Evolutionary conservation across 805 yeast species (phyloP), one percentile per base, ranked within the genome.

Genomic region (Saccharomycopsis sp.): DNA sequence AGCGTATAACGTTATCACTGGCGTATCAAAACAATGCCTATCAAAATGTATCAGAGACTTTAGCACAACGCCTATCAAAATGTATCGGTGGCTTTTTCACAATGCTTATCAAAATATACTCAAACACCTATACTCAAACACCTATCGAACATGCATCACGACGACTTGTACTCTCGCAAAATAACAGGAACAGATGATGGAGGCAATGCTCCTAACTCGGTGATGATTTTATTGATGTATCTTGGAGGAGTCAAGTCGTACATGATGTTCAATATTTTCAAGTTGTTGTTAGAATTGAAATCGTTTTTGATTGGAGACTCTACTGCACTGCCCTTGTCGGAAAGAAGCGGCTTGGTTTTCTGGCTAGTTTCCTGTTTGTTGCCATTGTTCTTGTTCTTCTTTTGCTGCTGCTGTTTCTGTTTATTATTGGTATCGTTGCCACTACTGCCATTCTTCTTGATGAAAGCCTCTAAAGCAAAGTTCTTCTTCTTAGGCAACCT

Each of bases 141-240:
- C n/a, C n/a, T n/a, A n/a, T n/a, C n/a, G n/a, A n/a, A n/a, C n/a
- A n/a, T n/a, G 12, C 12, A 44, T 44, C 21, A 44, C 48, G 21
- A 18, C 21, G 48, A 20, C 71, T 90, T 89, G 71, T 92, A 94
- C 71, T 94, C 99, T 73, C 98, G 82, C 65, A 94, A 75, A 61
- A 94, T 89, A 53, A 94, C 98, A 24, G 99, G 99, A 58, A 94
- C 98, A 1, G 98, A 90, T n/a, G 96, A 87, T 50, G 99, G 97
- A 9, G 99, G 99, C 64, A 94, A 78, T 1, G 96, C 89, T 29
- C 99, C 99, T 63, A 92, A 83, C 71, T 94, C 99, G 1, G 98
- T 94, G 56, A 94, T 90, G 59, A 94, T 90, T 74, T 94, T 94
- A 70, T 92, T 91, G 66, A 94, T 89, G 67, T 87, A 89, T 64